phyloP scores from a whole-genome alignment of 2,329 filamentous ascomycete species.

The Fusarium sp. region DNA sequence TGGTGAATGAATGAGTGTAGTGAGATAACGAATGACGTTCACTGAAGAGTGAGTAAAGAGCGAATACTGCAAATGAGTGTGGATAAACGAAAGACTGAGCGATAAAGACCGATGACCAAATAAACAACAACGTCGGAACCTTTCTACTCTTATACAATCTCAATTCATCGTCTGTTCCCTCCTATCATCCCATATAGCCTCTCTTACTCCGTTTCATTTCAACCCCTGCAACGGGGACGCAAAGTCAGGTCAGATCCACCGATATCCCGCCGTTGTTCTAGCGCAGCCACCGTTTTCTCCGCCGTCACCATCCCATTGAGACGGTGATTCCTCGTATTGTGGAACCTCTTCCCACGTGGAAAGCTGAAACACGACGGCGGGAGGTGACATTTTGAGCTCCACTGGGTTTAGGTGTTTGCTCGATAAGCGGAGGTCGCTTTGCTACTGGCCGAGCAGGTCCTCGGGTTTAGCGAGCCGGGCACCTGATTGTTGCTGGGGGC shows the following conservation, averaged over 20 bases:
- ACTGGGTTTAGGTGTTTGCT: neutral
- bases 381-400: neutral
- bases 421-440: neutral
- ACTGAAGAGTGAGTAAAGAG: neutral
- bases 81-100: neutral
- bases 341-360: neutral
- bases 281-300: neutral
- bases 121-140: accelerated
- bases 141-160: neutral
- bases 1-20: neutral
- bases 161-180: neutral
- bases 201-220: neutral
- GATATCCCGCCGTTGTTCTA: neutral
- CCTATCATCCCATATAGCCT: neutral
- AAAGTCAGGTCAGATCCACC: neutral
- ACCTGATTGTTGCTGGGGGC: neutral
- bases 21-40: neutral
- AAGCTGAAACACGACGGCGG: neutral
- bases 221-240: neutral
- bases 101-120: neutral
- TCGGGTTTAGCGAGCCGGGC: neutral
- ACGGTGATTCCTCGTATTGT: neutral
- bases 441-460: neutral
- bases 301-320: too few species aligned
- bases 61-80: neutral